Conservation (phyloP, 169 alveolate species). For the Plasmodium gallinaceum region DNA sequence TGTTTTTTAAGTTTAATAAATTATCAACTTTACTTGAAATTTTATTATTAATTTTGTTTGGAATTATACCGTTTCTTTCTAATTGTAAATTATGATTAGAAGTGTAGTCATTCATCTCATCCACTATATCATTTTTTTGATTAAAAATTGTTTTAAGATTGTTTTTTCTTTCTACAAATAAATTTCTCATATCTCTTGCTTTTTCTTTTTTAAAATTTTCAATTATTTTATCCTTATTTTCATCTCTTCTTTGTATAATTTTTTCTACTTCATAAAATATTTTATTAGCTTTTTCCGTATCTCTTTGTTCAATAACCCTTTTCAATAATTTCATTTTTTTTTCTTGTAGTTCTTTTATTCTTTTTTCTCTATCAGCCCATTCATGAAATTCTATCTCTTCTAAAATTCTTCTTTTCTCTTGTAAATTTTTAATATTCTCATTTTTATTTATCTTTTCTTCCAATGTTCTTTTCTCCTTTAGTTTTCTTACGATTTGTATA, state of each 20-base stretch:
- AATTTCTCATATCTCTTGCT: conserved; percentile 73
- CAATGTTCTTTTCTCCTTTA: conserved; percentile 71
- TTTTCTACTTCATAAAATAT: conserved; percentile 76
- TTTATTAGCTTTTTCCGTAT: conserved; percentile 63
- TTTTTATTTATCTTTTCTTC: conserved; percentile 66
- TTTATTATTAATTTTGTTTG: conserved; percentile 39
- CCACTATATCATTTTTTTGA: conserved; percentile 54
- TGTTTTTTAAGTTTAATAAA: conserved; percentile 19
- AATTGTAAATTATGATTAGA: conserved; percentile 41
- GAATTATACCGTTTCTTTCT: conserved; percentile 65
- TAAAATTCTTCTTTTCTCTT: conserved; percentile 68
- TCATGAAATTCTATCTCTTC: conserved; percentile 74
- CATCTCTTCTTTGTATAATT: conserved; percentile 68
- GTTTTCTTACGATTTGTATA: conserved; percentile 68
- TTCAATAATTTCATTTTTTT: conserved; percentile 76
- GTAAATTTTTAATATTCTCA: conserved; percentile 70
- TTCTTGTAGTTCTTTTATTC: conserved; percentile 77
- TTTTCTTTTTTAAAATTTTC: conserved; percentile 77
- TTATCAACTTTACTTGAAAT: conserved; percentile 65
- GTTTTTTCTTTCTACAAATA: conserved; percentile 59
- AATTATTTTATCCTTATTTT: conserved; percentile 68
- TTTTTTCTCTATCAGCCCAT: conserved; percentile 78
- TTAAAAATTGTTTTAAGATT: conserved; percentile 54
- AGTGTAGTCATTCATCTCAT: conserved; percentile 73
- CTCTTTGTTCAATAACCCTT: conserved; percentile 58